These are phyloP conservation scores for Hysterangium stoloniferum DNA, from an alignment of 768 basidiomycete genomes.

Conservation along the genomic window DNA sequence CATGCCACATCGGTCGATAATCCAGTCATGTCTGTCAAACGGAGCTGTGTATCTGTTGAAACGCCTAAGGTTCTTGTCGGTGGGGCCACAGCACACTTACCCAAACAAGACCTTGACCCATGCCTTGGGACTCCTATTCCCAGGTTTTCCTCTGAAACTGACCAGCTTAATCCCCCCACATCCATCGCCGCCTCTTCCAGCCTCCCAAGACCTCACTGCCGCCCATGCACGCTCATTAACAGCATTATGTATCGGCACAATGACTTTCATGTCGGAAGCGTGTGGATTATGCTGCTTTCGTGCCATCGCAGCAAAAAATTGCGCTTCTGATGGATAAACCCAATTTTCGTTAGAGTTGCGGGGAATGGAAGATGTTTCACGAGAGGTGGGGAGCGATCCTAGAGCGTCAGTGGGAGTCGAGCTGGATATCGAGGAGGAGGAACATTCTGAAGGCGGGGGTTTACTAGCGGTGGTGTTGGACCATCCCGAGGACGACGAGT, in stretches of 20 bases:
- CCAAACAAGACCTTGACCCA: conserved; percentile 77
- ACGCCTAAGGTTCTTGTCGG: conserved; percentile 15
- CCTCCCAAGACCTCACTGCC: conserved; percentile 78
- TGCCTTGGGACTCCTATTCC: conserved; percentile 73
- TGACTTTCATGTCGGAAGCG: conserved; percentile 84
- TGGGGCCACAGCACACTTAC: conserved; percentile 38
- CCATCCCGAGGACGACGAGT: conserved; percentile 39
- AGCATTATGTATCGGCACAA: conserved; percentile 98
- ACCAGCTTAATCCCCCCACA: conserved; percentile 81
- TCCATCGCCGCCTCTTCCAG: conserved; percentile 66
- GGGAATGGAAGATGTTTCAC: conserved; percentile 87
- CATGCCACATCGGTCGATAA: conserved; percentile 87
- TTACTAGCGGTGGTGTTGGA: conserved; percentile 35
- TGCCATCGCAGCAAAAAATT: conserved; percentile 96
- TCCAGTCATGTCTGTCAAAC: conserved; percentile 97
- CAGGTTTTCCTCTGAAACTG: conserved; percentile 86
- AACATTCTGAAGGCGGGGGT: conserved; percentile 17
- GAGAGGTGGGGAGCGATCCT: conserved; percentile 51
- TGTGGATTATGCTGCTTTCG: conserved; percentile 89
- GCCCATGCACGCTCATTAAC: conserved; percentile 93
- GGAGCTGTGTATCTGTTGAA: conserved; percentile 75
- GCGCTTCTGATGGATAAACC: conserved; percentile 98
- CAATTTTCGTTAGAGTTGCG: conserved; percentile 64
- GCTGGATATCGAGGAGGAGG: conserved; percentile 14
- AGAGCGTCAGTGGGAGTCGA: conserved; percentile 16